These are phyloP conservation scores for Fusarium sp. DNA, from an alignment of 2,329 filamentous ascomycete genomes.

Conservation along the genomic window DNA sequence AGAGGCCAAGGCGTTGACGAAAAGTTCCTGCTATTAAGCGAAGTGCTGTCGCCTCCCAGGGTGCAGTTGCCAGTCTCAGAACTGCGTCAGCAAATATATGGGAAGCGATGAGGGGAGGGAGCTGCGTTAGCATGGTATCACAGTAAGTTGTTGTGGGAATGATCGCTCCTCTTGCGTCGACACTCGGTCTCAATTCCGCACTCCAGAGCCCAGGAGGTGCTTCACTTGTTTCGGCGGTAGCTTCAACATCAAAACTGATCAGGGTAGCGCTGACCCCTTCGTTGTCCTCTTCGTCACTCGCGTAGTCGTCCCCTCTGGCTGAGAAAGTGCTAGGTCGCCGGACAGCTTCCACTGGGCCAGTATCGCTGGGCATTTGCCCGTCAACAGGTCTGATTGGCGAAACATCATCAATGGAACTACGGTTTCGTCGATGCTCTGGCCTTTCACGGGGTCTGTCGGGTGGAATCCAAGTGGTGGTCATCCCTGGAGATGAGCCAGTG, in stretches of 20 bases:
- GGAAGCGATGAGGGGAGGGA: slow-evolving; percentile 62
- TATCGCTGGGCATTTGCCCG: slow-evolving; percentile 45
- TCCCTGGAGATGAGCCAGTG: slow-evolving; percentile 49
- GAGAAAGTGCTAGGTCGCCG: slow-evolving; percentile 62
- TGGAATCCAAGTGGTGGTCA: slow-evolving; percentile 26
- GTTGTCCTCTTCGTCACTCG: slow-evolving; percentile 67
- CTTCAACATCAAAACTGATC: slow-evolving; percentile 72
- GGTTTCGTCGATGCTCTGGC: slow-evolving; percentile 37
- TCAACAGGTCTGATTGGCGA: slow-evolving; percentile 49
- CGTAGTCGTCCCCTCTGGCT: slow-evolving; percentile 63
- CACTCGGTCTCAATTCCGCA: slow-evolving; percentile 67
- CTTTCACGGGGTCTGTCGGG: slow-evolving; percentile 30
- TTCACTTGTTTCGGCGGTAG: slow-evolving; percentile 64
- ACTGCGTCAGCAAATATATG: slow-evolving; percentile 60
- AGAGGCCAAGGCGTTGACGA: slow-evolving; percentile 53
- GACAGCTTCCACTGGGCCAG: slow-evolving; percentile 48
- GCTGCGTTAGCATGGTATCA: slow-evolving; percentile 62
- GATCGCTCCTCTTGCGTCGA: slow-evolving; percentile 46
- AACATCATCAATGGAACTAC: slow-evolving; percentile 40
- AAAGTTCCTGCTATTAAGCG: slow-evolving; percentile 59
- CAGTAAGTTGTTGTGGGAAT: slow-evolving; percentile 54
- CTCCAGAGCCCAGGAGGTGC: slow-evolving; percentile 67
- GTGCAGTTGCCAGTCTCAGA: slow-evolving; percentile 57
- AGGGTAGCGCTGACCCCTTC: slow-evolving; percentile 67
- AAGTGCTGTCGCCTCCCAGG: slow-evolving; percentile 60